Conservation (phyloP, 306 rosid species). For the Sicyos baderoa region DNA sequence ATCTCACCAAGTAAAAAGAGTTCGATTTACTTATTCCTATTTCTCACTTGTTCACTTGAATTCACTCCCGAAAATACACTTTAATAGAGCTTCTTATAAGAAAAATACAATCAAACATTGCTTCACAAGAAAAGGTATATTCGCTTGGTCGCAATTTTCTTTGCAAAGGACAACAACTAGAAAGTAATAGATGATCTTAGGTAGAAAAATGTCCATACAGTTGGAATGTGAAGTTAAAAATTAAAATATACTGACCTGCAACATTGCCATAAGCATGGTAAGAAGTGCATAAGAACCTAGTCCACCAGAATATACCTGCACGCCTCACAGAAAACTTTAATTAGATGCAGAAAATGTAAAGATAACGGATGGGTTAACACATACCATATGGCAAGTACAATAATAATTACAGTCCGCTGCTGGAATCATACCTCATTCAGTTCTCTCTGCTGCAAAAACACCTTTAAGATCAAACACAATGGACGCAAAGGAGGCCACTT, state of each 20-base stretch:
- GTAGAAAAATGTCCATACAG: neutral
- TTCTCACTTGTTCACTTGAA: neutral
- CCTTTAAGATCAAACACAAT: slow-evolving; percentile 79
- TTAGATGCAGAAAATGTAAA: slow-evolving; percentile 22
- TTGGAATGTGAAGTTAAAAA: slow-evolving; percentile 1
- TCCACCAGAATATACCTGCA: slow-evolving; percentile 96
- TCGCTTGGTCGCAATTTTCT: neutral
- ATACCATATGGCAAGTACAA: slow-evolving; percentile 9
- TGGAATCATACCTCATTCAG: slow-evolving; percentile 64
- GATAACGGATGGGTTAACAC: neutral
- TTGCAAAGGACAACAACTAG: neutral
- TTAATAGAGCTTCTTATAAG: neutral
- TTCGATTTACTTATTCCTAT: neutral
- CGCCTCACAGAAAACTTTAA: slow-evolving; percentile 29
- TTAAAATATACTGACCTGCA: slow-evolving; percentile 54
- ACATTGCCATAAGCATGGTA: slow-evolving; percentile 82
- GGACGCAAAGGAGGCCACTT: slow-evolving; percentile 81
- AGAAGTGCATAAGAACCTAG: slow-evolving; percentile 93
- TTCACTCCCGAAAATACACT: neutral
- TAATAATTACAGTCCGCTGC: neutral
- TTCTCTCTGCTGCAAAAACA: slow-evolving; percentile 90
- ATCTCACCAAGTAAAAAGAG: neutral
- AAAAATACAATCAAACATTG: neutral
- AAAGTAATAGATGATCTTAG: no score
- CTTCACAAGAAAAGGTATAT: neutral